Base-by-base conservation (phyloP, 257 asterid genomes). In the Scutellaria baicalensis region DNA sequence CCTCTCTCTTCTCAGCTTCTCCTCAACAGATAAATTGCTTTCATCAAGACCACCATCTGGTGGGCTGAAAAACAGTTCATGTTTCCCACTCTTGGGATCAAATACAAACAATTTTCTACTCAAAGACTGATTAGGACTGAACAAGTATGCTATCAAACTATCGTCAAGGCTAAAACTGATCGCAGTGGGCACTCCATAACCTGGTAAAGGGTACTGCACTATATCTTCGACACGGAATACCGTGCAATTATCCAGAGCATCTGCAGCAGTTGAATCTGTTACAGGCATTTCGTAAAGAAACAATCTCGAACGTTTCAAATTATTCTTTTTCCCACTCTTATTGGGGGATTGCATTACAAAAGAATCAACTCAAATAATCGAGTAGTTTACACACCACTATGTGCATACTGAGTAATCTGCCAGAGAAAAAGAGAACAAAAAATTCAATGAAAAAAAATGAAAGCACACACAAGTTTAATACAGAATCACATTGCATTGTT, bases 21-120 rank as follows among this genome's bases (percentile, higher is more conserved):
- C 98, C 74, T 93, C 97, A 6, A 94, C 87, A 17, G 97, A 90
- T 48, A 93, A 66, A 76, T 85, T 93, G 71, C 82, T 83, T 83
- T 93, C 98, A 18, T 88, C 96, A 72, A 90, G 94, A 14, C 98
- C 98, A n/a, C 98, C 98, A 82, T 89, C 94, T 2, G 87, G 84
- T 40, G 96, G 97, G 69, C 86, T 84, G 61, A 88, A 90, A 74
- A 84, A 81, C 77, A 90, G 67, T 35, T 90, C 96, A 63, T 86
- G 95, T 66, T 78, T 84, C 67, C 90, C 77, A 62, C 61, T 79
- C 49, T 80, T 88, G 64, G 83, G 85, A 84, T 93, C 90, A 80
- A 85, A 85, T 47, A 79, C 82, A 66, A 79, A 93, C 68, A 93
- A 73, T 63, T 85, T 84, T 70, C 96, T 80, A 68, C 70, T 85